phyloP scores from a whole-genome alignment of 352 stramenopile genomes.

The Phytophthora fragariaefolia region DNA sequence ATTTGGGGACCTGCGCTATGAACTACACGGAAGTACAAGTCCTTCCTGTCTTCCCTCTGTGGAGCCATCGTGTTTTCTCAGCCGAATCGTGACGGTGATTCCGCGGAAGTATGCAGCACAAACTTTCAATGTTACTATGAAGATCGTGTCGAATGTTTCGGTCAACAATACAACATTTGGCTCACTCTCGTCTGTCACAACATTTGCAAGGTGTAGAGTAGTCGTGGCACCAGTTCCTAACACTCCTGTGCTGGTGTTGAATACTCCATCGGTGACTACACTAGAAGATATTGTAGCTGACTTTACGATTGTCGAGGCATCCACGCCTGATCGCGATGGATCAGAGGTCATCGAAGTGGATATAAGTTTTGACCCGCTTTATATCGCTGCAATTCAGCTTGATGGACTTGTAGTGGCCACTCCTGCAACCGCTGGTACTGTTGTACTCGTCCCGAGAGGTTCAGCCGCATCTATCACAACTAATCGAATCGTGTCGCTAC shows the following conservation, averaged over 20 bases:
- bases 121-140: slow-evolving; percentile 47
- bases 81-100: slow-evolving; percentile 35
- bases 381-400: slow-evolving; percentile 38
- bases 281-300: slow-evolving; percentile 41
- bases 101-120: slow-evolving; percentile 49
- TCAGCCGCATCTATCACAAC: slow-evolving; percentile 7
- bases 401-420: slow-evolving; percentile 33
- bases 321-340: slow-evolving; percentile 51
- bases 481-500: slow-evolving; percentile 38
- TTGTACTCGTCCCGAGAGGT: slow-evolving; percentile 31
- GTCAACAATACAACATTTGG: slow-evolving; percentile 18
- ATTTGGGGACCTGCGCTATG: slow-evolving; percentile 27
- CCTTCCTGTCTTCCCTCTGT: slow-evolving; percentile 12
- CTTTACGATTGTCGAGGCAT: slow-evolving; percentile 46
- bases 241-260: slow-evolving; percentile 39
- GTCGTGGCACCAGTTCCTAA: slow-evolving; percentile 51
- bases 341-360: slow-evolving; percentile 59
- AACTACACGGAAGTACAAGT: slow-evolving; percentile 21
- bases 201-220: slow-evolving; percentile 39
- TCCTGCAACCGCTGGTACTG: slow-evolving; percentile 10
- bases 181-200: slow-evolving; percentile 35
- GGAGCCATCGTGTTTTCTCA: slow-evolving; percentile 25
- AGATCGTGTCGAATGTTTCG: slow-evolving; percentile 31
- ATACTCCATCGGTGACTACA: slow-evolving; percentile 29
- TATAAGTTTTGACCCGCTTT: slow-evolving; percentile 38